phyloP scores from a whole-genome alignment of 805 yeast species.

The Saccharomycopsis fermentans region DNA sequence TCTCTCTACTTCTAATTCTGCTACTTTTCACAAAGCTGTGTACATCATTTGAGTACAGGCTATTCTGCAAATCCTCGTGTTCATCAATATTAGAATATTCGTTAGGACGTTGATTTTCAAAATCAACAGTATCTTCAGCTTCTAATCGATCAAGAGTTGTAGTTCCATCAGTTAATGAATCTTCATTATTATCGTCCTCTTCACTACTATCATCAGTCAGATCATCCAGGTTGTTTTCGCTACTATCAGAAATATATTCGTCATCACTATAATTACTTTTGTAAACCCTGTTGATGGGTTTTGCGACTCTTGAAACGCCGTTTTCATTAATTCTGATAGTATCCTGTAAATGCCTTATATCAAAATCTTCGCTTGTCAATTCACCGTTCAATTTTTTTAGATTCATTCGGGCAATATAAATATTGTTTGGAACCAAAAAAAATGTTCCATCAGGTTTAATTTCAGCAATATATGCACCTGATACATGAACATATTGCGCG shows the following conservation, averaged over 20 bases:
- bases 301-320: background rate
- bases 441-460: conserved; percentile 68
- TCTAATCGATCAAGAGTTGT: background rate
- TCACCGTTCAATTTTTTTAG: conserved; percentile 27
- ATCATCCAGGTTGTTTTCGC: background rate
- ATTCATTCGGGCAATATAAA: conserved; percentile 67
- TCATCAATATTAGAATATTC: background rate
- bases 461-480: conserved; percentile 88
- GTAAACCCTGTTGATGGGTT: background rate
- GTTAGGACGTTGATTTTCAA: background rate
- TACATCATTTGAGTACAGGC: background rate
- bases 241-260: background rate
- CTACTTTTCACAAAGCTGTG: background rate
- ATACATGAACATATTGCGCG: conserved; percentile 81
- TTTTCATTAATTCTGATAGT: background rate
- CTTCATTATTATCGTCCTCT: background rate
- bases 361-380: background rate
- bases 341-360: background rate
- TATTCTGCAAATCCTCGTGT: background rate
- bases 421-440: conserved; percentile 78
- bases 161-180: background rate
- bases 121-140: background rate
- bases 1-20: background rate
- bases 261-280: background rate
- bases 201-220: background rate